Conservation (phyloP, 371 early-diverging fungal genomes). For the Mortierella sp. region DNA sequence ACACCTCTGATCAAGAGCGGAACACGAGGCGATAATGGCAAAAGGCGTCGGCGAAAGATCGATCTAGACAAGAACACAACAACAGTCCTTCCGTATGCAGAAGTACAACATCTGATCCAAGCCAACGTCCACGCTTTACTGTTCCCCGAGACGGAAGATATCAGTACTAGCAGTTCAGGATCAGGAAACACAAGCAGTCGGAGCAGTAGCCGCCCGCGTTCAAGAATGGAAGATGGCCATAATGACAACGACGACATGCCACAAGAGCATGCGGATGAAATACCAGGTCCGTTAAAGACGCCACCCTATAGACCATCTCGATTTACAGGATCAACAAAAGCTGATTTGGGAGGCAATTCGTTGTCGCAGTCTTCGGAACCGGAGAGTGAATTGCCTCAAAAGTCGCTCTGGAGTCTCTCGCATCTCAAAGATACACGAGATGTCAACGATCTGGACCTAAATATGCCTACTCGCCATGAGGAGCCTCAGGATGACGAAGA, state of each 20-base stretch:
- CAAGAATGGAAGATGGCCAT: background rate
- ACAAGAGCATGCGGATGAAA: background rate
- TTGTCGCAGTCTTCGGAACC: conserved; percentile 28
- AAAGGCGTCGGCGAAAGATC: conserved; percentile 18
- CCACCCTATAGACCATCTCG: conserved; percentile 51
- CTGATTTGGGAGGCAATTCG: background rate
- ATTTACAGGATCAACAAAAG: conserved; percentile 10
- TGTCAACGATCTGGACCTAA: conserved; percentile 8
- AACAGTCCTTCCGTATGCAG: conserved; percentile 27
- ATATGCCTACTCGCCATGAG: background rate
- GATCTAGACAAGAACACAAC: conserved; percentile 32
- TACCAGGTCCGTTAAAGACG: background rate
- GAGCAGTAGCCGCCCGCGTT: background rate
- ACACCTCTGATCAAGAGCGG: background rate
- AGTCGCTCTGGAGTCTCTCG: conserved; percentile 37
- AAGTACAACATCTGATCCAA: conserved; percentile 42
- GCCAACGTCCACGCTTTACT: conserved; percentile 33
- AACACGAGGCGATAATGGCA: background rate
- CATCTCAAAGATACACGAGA: conserved; percentile 26
- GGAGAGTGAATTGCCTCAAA: conserved; percentile 3
- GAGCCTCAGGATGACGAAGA: background rate
- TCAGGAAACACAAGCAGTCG: background rate
- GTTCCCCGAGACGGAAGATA: conserved; percentile 34
- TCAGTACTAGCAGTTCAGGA: too few relatives aligned
- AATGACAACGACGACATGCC: background rate